Conservation (phyloP, 2,329 filamentous ascomycete species). For the Neurospora sp. region DNA sequence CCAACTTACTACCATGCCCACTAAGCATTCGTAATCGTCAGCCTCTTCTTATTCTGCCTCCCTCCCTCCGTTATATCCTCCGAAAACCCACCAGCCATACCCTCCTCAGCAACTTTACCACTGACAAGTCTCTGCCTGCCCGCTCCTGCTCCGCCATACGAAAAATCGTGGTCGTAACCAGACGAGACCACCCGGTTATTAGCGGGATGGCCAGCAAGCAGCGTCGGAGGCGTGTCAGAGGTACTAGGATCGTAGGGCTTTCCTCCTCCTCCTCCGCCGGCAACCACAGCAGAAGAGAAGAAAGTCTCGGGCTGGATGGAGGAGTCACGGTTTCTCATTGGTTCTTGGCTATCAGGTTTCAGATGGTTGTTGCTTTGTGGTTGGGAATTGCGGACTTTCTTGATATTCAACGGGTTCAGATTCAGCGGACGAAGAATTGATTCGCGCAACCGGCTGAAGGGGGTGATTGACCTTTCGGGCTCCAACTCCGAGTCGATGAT, state of each 20-base stretch:
- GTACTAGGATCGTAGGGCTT: conserved; percentile 52
- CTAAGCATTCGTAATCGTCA: background rate
- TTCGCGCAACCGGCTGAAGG: conserved; percentile 19
- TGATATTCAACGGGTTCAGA: conserved; percentile 24
- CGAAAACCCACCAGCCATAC: conserved; percentile 32
- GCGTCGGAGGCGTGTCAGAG: conserved; percentile 41
- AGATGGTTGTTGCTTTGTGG: background rate
- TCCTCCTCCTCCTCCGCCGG: background rate
- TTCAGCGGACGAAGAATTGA: conserved; percentile 35
- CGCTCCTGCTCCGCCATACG: conserved; percentile 5
- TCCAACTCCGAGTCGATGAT: conserved; percentile 1
- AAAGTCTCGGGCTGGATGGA: conserved; percentile 38
- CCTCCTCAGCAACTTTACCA: conserved; percentile 65
- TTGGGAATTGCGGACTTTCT: background rate
- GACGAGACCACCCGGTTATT: conserved; percentile 43
- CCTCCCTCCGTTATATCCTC: background rate
- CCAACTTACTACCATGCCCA: background rate
- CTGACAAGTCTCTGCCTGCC: conserved; percentile 53
- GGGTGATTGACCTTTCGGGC: conserved; percentile 19
- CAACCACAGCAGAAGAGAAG: conserved; percentile 30
- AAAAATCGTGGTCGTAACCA: conserved; percentile 43
- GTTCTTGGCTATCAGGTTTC: conserved; percentile 7
- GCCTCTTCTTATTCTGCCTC: background rate
- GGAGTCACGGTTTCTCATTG: conserved; percentile 26
- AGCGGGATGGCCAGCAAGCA: conserved; percentile 32